phyloP scores from a whole-genome alignment of 2,329 filamentous ascomycete species.

The Fusarium protoensiforme region DNA sequence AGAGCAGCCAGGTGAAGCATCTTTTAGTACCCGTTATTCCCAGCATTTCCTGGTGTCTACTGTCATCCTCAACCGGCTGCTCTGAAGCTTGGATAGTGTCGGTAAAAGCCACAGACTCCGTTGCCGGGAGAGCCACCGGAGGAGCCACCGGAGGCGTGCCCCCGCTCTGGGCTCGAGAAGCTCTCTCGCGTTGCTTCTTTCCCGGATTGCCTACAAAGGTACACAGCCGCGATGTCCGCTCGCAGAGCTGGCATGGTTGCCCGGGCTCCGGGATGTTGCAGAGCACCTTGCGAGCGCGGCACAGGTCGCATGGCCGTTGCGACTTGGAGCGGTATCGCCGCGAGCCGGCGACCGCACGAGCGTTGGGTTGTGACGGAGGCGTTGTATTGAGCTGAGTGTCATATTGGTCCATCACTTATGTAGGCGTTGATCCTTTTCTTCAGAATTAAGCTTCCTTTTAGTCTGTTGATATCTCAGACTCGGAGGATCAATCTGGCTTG shows the following conservation, averaged over 20 bases:
- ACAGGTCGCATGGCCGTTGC: conserved; percentile 36
- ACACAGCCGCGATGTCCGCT: conserved; percentile 35
- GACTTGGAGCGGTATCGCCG: conserved; percentile 36
- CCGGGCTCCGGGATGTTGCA: conserved; percentile 42
- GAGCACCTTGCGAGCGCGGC: conserved; percentile 38
- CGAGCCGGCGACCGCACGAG: conserved; percentile 1
- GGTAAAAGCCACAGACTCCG: background rate
- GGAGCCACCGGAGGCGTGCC: background rate
- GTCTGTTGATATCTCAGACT: background rate
- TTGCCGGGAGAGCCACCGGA: background rate
- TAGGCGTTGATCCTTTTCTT: background rate
- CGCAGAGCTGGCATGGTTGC: conserved; percentile 40
- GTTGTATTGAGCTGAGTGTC: background rate
- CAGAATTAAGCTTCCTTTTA: background rate
- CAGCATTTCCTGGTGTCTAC: background rate
- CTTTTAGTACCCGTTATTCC: background rate
- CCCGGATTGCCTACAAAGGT: conserved; percentile 39
- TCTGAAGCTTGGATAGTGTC: background rate
- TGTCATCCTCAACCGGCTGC: background rate
- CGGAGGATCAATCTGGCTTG: background rate
- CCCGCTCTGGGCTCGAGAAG: background rate
- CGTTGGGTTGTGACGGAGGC: background rate
- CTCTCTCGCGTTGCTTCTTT: conserved; percentile 2
- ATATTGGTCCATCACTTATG: background rate
- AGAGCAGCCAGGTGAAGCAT: background rate